Evolutionary conservation across 768 basidiomycete genomes (phyloP).

Genomic region (Melanogaster broomeanus): DNA sequence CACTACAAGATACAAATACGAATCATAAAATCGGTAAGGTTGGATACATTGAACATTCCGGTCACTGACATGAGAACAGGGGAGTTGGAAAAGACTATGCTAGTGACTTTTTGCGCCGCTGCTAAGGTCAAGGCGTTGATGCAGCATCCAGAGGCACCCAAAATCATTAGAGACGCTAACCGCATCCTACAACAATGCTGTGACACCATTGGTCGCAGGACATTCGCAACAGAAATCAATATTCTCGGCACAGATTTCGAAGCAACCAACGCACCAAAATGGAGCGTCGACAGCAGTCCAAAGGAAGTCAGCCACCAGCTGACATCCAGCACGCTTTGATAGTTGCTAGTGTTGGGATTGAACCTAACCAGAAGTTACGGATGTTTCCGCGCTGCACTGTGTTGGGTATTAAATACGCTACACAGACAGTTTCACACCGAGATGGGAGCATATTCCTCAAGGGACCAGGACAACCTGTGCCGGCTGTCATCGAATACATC

Average conservation of each 20-base stretch:
- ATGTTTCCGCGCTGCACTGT: neutral
- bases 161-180: neutral
- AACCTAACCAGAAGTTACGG: neutral
- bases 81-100: conserved; percentile 6
- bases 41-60: neutral
- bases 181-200: neutral
- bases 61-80: neutral
- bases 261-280: neutral
- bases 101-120: conserved; percentile 1
- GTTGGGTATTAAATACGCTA: conserved; percentile 2
- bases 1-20: conserved; percentile 23
- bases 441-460: conserved; percentile 5
- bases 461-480: neutral
- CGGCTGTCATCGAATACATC: conserved; percentile 6
- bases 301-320: neutral
- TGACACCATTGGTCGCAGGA: neutral
- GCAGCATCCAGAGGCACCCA: neutral
- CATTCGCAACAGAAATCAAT: neutral
- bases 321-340: neutral
- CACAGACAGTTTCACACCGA: neutral
- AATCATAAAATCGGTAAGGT: conserved; percentile 23
- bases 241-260: neutral
- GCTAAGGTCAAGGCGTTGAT: conserved; percentile 3
- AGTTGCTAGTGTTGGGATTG: neutral
- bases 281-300: neutral